These are phyloP conservation scores for Globisporangium nagaii DNA, from an alignment of 352 stramenopile species.

Conservation along the genomic window DNA sequence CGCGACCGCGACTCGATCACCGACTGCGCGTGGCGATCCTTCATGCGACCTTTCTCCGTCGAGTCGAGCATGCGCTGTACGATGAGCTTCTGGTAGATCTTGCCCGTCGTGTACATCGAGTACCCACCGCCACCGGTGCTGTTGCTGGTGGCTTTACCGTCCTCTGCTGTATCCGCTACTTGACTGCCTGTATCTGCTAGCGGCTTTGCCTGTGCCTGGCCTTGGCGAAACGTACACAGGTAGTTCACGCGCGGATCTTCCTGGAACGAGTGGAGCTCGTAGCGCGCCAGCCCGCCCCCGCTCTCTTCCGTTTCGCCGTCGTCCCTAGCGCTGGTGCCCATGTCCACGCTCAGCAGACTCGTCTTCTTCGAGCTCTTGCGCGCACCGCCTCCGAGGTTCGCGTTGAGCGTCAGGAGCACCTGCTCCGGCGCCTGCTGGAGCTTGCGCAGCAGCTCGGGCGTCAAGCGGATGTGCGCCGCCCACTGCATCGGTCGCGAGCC, in stretches of 20 bases:
- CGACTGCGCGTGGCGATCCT: constrained; percentile 70
- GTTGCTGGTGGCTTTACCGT: neutral
- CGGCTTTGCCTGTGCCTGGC: neutral
- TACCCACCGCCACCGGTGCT: constrained; percentile 20
- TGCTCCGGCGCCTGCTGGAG: constrained; percentile 28
- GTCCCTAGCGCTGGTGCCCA: constrained; percentile 6
- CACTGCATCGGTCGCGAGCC: constrained; percentile 25
- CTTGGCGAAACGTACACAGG: constrained; percentile 45
- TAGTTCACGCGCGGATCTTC: constrained; percentile 69
- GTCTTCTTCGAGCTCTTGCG: constrained; percentile 27
- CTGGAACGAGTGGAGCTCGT: constrained; percentile 72
- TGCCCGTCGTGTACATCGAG: constrained; percentile 47
- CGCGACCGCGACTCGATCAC: constrained; percentile 68
- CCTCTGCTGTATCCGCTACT: neutral
- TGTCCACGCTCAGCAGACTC: constrained; percentile 44
- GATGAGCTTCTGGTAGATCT: constrained; percentile 76
- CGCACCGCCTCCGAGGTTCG: constrained; percentile 14
- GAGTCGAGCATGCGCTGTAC: constrained; percentile 73
- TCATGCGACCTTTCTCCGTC: constrained; percentile 76
- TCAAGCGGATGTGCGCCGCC: constrained; percentile 70
- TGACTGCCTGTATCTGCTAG: neutral
- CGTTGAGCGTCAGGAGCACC: constrained; percentile 26
- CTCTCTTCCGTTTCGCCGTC: constrained; percentile 4
- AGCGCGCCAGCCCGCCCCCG: constrained; percentile 26
- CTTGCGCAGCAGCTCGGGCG: constrained; percentile 63